Conservation (phyloP, 257 asterid genomes). For the Fraxinus pennsylvanica region DNA sequence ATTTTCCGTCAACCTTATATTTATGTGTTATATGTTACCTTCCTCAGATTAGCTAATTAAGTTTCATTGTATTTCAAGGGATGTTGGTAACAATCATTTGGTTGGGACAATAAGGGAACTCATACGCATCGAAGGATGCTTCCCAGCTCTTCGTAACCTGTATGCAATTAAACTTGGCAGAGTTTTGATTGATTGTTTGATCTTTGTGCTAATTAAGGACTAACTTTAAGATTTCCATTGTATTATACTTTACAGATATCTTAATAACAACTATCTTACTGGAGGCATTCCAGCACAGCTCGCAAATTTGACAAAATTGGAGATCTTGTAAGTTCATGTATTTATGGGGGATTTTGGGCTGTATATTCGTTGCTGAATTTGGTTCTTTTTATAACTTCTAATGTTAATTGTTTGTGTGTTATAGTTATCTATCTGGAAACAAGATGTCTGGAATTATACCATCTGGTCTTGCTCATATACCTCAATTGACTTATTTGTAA, state of each 20-base stretch:
- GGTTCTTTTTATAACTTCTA: not conserved
- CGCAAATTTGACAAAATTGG: conserved; percentile 86
- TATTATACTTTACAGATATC: conserved; percentile 50
- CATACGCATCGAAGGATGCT: conserved; percentile 92
- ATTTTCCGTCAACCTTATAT: conserved; percentile 15
- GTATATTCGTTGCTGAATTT: not conserved
- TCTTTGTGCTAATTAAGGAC: conserved; percentile 6
- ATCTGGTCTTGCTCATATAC: conserved; percentile 78
- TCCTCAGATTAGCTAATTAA: conserved; percentile 19
- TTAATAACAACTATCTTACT: conserved; percentile 82
- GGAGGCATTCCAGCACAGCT: conserved; percentile 98
- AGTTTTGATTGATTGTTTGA: conserved; percentile 17
- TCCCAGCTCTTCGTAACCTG: conserved; percentile 95
- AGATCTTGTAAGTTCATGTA: conserved; percentile 74
- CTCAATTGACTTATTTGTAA: conserved; percentile 89
- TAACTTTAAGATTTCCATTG: conserved; percentile 9
- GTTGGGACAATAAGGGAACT: conserved; percentile 96
- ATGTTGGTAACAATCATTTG: conserved; percentile 91
- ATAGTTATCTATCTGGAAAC: conserved; percentile 86
- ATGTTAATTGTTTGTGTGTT: conserved; percentile 23
- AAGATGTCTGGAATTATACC: conserved; percentile 93
- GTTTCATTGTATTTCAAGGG: conserved; percentile 46
- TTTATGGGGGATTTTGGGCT: conserved; percentile 6
- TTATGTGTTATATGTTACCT: conserved; percentile 1
- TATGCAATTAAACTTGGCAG: conserved; percentile 38